Evolutionary conservation across 257 asterid genomes (phyloP), one percentile per base, ranked within the genome.

Genomic region (Orobanche coerulescens): DNA sequence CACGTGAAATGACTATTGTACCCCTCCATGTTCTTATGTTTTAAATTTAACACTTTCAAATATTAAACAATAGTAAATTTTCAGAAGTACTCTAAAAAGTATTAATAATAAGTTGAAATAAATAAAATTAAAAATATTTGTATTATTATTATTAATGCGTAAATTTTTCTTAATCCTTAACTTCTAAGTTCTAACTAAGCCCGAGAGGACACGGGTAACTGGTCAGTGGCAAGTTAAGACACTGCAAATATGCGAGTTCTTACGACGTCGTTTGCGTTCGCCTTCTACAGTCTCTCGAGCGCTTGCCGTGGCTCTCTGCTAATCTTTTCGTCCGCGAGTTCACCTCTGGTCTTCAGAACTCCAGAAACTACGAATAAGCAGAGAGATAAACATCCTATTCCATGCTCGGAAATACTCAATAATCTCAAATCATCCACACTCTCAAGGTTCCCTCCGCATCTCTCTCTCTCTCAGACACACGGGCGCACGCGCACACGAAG

Each of bases 221-320:
- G 28, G 37, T 37, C n/a, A 34, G 6, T 5, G 28, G 37, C 5
- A 23, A 7, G 12, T 16, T 4, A 23, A 65, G 13, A 59, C 59
- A 22, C 13, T 56, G 65, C 56, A 61, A 70, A 23, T 26, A 52
- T 68, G 75, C 57, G 58, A 30, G 36, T n/a, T 18, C 6, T 0
- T 48, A 55, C 79, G 79, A 22, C 82, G 79, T 58, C 82, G 82
- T 70, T 66, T 68, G 5, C 40, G 39, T 11, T 43, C 70, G 62
- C 77, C 82, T 61, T 61, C 76, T 54, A 46, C 79, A 23, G 31
- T 66, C 51, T 23, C 54, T 25, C 6, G 67, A 47, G 68, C 46
- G 65, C 49, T 7, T 18, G 36, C 70, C 40, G 40, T 31, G 31
- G 68, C 57, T 33, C 65, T 52, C 77, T 62, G 76, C 65, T 47